phyloP scores from a whole-genome alignment of 768 basidiomycete genomes.

The Pholiota molesta region DNA sequence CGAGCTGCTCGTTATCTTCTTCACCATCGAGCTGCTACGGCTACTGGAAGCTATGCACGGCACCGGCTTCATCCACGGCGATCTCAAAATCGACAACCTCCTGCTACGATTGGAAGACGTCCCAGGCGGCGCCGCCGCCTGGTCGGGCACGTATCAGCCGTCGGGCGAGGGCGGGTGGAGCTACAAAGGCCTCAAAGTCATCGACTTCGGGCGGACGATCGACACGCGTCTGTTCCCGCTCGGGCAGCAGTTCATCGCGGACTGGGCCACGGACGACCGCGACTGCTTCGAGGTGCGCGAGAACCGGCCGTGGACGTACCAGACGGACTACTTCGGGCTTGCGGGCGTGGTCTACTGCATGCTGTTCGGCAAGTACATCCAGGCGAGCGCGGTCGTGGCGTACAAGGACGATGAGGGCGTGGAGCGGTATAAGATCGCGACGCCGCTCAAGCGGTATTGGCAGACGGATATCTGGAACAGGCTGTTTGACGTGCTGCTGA shows the following conservation, averaged over 20 bases:
- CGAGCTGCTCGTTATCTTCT: conserved; percentile 94
- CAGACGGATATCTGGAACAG: conserved; percentile 84
- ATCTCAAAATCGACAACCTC: conserved; percentile 99
- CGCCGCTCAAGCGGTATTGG: conserved; percentile 94
- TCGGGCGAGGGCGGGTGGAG: conserved; percentile 84
- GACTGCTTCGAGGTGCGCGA: conserved; percentile 94
- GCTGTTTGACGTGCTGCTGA: conserved; percentile 86
- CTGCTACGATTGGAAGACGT: conserved; percentile 89
- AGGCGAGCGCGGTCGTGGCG: conserved; percentile 58
- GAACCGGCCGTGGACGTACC: conserved; percentile 86
- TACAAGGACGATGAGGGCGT: conserved; percentile 35
- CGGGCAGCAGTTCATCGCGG: conserved; percentile 79
- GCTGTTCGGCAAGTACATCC: conserved; percentile 96
- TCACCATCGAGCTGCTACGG: conserved; percentile 87
- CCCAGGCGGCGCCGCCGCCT: conserved; percentile 66
- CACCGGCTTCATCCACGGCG: conserved; percentile 92
- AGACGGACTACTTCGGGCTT: conserved; percentile 96
- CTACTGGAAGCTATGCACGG: conserved; percentile 81
- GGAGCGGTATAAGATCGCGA: conserved; percentile 63
- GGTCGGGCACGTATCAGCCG: conserved; percentile 78
- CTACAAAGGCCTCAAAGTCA: conserved; percentile 86
- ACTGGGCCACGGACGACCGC: conserved; percentile 87
- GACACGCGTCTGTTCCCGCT: conserved; percentile 82
- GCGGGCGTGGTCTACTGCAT: conserved; percentile 94
- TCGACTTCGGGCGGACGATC: conserved; percentile 97